Conservation (phyloP, 2,329 filamentous ascomycete genomes). For the Chaetothyriales sp. region DNA sequence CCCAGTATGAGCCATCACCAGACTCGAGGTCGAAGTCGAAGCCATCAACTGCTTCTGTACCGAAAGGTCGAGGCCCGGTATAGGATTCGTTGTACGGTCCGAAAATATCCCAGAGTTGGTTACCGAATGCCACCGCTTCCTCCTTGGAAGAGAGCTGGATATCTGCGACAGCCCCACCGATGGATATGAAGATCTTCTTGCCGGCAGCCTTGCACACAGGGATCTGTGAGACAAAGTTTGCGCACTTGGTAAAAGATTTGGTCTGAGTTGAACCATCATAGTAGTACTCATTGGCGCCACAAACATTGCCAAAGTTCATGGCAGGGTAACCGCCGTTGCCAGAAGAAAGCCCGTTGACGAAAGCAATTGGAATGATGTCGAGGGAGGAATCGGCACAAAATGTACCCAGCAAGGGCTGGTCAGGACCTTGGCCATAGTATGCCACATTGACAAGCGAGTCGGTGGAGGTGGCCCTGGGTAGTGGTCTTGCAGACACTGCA, state of each 20-base stretch:
- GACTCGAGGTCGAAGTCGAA: constrained; percentile 66
- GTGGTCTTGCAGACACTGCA: neutral
- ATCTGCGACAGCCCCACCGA: constrained; percentile 56
- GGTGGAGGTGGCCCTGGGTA: neutral
- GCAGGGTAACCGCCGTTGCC: constrained; percentile 33
- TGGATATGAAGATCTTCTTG: constrained; percentile 58
- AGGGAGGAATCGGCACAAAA: constrained; percentile 37
- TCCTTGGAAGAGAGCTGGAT: constrained; percentile 45
- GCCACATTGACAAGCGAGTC: neutral
- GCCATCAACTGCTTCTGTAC: constrained; percentile 47
- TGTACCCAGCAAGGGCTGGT: constrained; percentile 34
- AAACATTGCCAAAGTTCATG: constrained; percentile 43
- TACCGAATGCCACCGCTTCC: constrained; percentile 41
- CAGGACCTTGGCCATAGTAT: constrained; percentile 35
- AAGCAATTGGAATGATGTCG: constrained; percentile 43
- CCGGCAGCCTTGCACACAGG: constrained; percentile 46
- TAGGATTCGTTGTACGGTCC: constrained; percentile 38
- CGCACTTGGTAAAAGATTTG: constrained; percentile 29
- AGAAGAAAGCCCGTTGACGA: constrained; percentile 40
- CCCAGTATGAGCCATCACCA: constrained; percentile 40
- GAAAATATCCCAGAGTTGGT: constrained; percentile 56
- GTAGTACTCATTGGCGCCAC: constrained; percentile 27
- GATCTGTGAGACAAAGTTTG: constrained; percentile 32
- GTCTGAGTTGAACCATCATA: constrained; percentile 19
- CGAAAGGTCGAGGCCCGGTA: constrained; percentile 48